Evolutionary conservation across 2,329 filamentous ascomycete species (phyloP).

Genomic region (Fusarium guadeloupense): DNA sequence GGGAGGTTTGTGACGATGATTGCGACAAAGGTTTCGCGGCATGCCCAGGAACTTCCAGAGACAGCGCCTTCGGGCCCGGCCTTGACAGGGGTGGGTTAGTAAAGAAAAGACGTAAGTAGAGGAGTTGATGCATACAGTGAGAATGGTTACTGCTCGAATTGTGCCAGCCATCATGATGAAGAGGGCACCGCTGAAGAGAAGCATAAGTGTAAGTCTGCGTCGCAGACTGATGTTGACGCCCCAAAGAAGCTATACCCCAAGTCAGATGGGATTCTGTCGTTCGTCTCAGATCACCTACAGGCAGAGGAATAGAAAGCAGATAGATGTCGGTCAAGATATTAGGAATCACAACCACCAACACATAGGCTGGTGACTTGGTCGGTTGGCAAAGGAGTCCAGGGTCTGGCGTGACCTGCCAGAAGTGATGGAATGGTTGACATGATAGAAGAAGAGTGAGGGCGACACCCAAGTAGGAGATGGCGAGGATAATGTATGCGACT

Average conservation of each 20-base stretch:
- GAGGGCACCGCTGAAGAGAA: slow-evolving; percentile 33
- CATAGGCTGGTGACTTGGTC: slow-evolving; percentile 36
- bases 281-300: not conserved
- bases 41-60: slow-evolving; percentile 45
- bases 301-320: slow-evolving; percentile 28
- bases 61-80: slow-evolving; percentile 31
- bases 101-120: fast-evolving
- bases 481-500: slow-evolving; percentile 31
- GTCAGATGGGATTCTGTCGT: not conserved
- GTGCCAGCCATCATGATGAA: slow-evolving; percentile 39
- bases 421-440: slow-evolving; percentile 52
- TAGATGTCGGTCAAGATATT: slow-evolving; percentile 36
- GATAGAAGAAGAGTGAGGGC: slow-evolving; percentile 21
- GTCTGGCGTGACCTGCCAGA: slow-evolving; percentile 60
- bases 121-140: slow-evolving; percentile 6
- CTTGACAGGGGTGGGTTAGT: slow-evolving; percentile 3
- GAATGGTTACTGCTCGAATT: slow-evolving; percentile 33
- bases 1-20: slow-evolving; percentile 50
- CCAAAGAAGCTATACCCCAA: slow-evolving; percentile 25
- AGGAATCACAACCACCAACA: slow-evolving; percentile 33
- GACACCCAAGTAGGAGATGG: slow-evolving; percentile 23
- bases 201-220: slow-evolving; percentile 34
- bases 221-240: slow-evolving; percentile 37
- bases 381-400: slow-evolving; percentile 28
- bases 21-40: slow-evolving; percentile 52